Base-by-base conservation (phyloP, 2,329 filamentous ascomycete genomes). In the Clarireedia sp. region DNA sequence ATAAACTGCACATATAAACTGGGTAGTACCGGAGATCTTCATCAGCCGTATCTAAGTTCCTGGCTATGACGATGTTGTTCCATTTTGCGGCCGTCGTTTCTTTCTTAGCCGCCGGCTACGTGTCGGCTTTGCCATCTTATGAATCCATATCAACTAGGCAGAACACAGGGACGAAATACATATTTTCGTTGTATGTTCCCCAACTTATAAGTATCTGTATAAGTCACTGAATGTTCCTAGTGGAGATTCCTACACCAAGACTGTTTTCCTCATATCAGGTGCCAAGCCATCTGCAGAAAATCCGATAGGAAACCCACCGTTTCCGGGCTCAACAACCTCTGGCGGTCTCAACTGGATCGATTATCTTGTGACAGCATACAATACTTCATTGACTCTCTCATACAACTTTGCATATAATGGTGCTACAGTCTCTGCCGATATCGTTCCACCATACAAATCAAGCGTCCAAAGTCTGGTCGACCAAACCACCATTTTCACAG, bases 351-450 rank as follows among this genome's bases (percentile, higher is more conserved):
- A 55, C 36, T 80, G 76, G 75, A 70, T 79, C 21, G 77, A 72
- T 47, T 76, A 70, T 64, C 62, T 75, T 9, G 69, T 72, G 2
- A 65, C 66, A 10, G 64, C 63, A 3, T 72, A 71, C 65, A 74
- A 74, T 55, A 56, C 65, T n/a, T 71, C 68, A 36, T 67, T 69
- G 54, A 55, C 78, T n/a, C 66, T 74, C 51, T 75, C 74, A 0
- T 75, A 77, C 66, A 77, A 79, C 59, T 63, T 78, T 8, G 75
- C 76, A 7, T 74, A 70, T 56, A 74, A 67, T 12, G 69, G 69
- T 29, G 69, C 70, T 3, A 70, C 67, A 10, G 66, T 69, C 29
- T 63, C 69, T 51, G 60, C 65, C 6, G 57, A 60, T 2, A 62
- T 71, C 23, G 68, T 71, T 3, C 58, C 54, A 17, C 55, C 59